Conservation (phyloP, 2,329 filamentous ascomycete genomes). For the Didymellaceae sp. region DNA sequence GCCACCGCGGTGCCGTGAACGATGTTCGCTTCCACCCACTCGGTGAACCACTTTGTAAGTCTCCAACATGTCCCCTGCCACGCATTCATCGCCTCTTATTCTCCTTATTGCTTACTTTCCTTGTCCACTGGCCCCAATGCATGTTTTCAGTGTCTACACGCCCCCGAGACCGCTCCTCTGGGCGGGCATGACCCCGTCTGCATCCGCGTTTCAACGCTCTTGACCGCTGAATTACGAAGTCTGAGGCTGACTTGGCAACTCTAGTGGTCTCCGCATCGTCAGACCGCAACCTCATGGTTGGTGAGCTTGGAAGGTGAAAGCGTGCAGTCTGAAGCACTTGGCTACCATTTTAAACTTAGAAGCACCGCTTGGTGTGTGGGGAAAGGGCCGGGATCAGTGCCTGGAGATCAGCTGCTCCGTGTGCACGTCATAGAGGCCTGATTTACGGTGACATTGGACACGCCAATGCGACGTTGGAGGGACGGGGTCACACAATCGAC, state of each 20-base stretch:
- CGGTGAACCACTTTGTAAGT: slow-evolving; percentile 86
- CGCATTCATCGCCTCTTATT: background rate
- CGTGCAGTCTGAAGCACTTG: slow-evolving; percentile 24
- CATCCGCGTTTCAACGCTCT: slow-evolving; percentile 23
- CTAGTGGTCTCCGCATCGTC: slow-evolving; percentile 87
- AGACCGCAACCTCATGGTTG: slow-evolving; percentile 83
- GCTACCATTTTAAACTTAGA: slow-evolving; percentile 30
- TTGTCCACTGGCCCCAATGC: background rate
- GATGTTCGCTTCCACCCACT: slow-evolving; percentile 88
- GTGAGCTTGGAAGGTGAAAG: slow-evolving; percentile 73
- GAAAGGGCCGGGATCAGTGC: slow-evolving; percentile 29
- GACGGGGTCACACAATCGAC: background rate
- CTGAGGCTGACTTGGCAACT: slow-evolving; percentile 40
- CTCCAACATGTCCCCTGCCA: slow-evolving; percentile 1
- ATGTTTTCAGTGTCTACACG: slow-evolving; percentile 3
- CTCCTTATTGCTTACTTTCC: background rate
- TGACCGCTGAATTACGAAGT: slow-evolving; percentile 10
- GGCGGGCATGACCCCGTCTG: slow-evolving; percentile 1
- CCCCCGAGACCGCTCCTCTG: slow-evolving; percentile 2
- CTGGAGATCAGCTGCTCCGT: slow-evolving; percentile 22
- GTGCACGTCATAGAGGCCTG: slow-evolving; percentile 32
- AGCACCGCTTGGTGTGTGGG: slow-evolving; percentile 34
- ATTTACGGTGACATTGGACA: slow-evolving; percentile 34
- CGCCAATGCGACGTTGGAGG: slow-evolving; percentile 40
- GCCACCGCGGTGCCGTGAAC: slow-evolving; percentile 94